Percentiles rank a stretch among this genome's conserved stretches.
Evolutionary conservation across 805 yeast genomes (phyloP).

Genomic region (Wickerhamomyces hampshirensis): DNA sequence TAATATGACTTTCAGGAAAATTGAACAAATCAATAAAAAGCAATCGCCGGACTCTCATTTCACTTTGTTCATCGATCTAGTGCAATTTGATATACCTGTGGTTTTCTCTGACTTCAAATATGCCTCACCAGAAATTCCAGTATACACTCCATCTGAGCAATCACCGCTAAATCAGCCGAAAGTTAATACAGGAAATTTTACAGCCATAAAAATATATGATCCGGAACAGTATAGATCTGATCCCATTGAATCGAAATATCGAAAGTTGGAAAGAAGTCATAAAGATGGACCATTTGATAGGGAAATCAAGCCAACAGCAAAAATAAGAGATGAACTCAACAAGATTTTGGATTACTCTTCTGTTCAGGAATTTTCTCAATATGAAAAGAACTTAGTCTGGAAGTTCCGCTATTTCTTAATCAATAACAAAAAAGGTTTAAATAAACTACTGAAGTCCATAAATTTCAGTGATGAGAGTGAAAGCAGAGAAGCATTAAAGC

Average conservation of each 20-base stretch:
- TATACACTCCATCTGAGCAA: conserved; percentile 42
- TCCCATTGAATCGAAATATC: conserved; percentile 84
- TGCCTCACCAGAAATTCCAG: conserved; percentile 29
- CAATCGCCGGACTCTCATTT: conserved; percentile 29
- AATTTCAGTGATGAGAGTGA: conserved; percentile 86
- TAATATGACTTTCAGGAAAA: conserved; percentile 50
- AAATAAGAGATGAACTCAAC: conserved; percentile 67
- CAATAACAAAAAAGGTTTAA: conserved; percentile 61
- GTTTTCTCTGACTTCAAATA: conserved; percentile 59
- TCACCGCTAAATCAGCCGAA: conserved; percentile 21
- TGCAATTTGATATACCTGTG: conserved; percentile 66
- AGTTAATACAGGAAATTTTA: conserved; percentile 27
- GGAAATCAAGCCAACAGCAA: conserved; percentile 85
- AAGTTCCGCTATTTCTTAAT: conserved; percentile 78
- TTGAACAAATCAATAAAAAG: conserved; percentile 27
- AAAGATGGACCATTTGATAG: conserved; percentile 72
- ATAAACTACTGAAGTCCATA: conserved; percentile 81
- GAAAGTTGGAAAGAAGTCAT: conserved; percentile 79
- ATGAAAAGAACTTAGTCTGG: conserved; percentile 87
- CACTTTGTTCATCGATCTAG: conserved; percentile 47
- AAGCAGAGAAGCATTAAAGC: conserved; percentile 69
- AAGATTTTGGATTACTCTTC: conserved; percentile 74
- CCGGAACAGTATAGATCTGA: conserved; percentile 67
- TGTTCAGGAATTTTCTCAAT: conserved; percentile 71
- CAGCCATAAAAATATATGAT: conserved; percentile 47